A percentile compares a stretch with the other conserved stretches of the same genome.
Evolutionary conservation across 345 rosid species (phyloP).

Genomic region (Populus simonii): DNA sequence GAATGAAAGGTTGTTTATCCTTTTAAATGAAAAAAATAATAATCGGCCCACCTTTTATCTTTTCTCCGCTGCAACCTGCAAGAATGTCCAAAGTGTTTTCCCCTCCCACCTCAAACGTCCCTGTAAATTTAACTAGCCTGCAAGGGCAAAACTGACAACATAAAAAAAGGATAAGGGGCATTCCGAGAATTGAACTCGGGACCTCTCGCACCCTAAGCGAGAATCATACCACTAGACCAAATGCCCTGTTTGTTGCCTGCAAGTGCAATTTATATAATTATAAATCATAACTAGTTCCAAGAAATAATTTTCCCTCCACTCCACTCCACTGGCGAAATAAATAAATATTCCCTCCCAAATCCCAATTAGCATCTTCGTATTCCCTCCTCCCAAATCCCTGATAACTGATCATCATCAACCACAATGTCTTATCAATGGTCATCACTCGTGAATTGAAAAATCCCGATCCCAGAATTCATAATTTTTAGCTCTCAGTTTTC

Average conservation of each 20-base stretch:
- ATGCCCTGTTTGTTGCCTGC: constrained; percentile 30
- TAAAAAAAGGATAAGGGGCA: constrained; percentile 24
- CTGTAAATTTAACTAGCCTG: no score
- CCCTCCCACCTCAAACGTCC: no score
- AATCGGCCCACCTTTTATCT: no score
- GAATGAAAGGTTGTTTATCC: no score
- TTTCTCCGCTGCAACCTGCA: no score
- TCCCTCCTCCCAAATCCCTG: background rate
- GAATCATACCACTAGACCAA: constrained; percentile 96
- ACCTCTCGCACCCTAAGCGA: constrained; percentile 94
- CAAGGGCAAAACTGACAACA: no score
- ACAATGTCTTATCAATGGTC: background rate
- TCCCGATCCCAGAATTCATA: background rate
- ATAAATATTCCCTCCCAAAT: background rate
- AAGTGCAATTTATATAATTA: accelerated
- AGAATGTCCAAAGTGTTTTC: no score
- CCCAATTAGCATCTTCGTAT: background rate
- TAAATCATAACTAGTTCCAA: accelerated
- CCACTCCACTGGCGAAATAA: background rate
- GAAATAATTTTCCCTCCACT: background rate
- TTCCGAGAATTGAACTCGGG: constrained; percentile 83
- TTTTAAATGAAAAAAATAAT: no score
- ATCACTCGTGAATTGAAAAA: background rate
- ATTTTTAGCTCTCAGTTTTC: background rate
- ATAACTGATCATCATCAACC: background rate